Evolutionary conservation across 169 alveolate genomes (phyloP).

Genomic region (Theileria annulata): DNA sequence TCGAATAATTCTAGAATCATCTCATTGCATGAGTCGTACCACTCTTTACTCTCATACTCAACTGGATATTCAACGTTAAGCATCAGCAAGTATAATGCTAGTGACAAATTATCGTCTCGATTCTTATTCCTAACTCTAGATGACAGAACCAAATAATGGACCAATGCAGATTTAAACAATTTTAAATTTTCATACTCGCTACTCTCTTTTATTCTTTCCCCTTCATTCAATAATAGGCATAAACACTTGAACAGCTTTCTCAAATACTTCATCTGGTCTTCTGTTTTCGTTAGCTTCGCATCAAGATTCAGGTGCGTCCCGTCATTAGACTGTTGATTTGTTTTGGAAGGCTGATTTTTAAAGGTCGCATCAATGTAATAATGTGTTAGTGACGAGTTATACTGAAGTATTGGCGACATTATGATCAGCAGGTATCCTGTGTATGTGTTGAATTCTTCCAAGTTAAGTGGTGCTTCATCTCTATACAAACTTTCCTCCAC

Average conservation of each 20-base stretch:
- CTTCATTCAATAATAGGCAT: neutral
- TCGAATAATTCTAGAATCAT: neutral
- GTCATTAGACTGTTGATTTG: neutral
- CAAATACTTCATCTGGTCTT: neutral
- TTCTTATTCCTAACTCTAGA: neutral
- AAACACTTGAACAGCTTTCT: neutral
- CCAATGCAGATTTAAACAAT: neutral
- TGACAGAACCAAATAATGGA: constrained; percentile 1
- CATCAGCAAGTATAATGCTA: neutral
- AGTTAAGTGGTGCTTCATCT: neutral
- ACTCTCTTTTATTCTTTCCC: neutral
- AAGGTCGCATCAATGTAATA: neutral
- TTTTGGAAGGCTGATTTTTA: neutral
- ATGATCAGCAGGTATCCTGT: constrained; percentile 3
- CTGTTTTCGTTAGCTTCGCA: neutral
- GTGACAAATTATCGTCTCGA: neutral
- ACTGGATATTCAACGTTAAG: neutral
- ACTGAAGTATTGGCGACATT: constrained; percentile 8
- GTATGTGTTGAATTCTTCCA: neutral
- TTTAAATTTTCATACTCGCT: neutral
- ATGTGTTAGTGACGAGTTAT: constrained; percentile 4
- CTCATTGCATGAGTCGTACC: neutral
- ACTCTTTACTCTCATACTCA: neutral
- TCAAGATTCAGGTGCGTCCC: neutral
- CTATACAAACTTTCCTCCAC: neutral